These are phyloP conservation scores for Camellia lanceoleosa DNA, from an alignment of 148 eudicot genomes.

Conservation along the genomic window DNA sequence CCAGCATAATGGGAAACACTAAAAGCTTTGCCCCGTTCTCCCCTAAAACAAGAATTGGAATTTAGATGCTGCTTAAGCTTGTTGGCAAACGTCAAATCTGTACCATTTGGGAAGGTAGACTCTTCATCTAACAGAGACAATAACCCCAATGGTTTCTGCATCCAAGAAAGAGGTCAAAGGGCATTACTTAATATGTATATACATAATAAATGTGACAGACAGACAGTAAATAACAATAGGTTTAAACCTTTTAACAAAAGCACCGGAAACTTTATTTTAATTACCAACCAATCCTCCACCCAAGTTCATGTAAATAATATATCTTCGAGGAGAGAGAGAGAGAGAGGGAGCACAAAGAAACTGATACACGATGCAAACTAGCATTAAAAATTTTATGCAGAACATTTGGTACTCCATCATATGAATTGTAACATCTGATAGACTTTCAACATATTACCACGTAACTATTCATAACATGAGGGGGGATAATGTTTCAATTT, in stretches of 20 bases:
- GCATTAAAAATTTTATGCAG: background rate
- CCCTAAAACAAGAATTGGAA: slow-evolving; percentile 69
- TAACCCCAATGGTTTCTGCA: slow-evolving; percentile 94
- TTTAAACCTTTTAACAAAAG: background rate
- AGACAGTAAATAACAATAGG: slow-evolving; percentile 1
- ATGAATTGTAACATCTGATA: slow-evolving; percentile 3
- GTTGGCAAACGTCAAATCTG: slow-evolving; percentile 82
- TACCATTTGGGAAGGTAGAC: slow-evolving; percentile 94
- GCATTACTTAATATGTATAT: background rate
- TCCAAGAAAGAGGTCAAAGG: slow-evolving; percentile 2
- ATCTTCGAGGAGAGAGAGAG: background rate
- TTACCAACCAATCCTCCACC: slow-evolving; percentile 3
- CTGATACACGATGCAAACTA: background rate
- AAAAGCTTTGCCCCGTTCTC: slow-evolving; percentile 82
- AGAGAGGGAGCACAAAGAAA: background rate
- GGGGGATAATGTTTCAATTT: background rate
- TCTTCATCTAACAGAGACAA: slow-evolving; percentile 89
- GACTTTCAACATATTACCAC: background rate
- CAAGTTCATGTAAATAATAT: background rate
- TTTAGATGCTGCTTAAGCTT: slow-evolving; percentile 89
- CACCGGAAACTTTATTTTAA: background rate
- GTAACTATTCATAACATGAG: background rate
- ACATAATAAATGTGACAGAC: background rate
- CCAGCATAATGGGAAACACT: slow-evolving; percentile 93
- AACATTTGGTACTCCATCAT: background rate